These are phyloP conservation scores for Calvatia gigantea DNA, from an alignment of 768 basidiomycete genomes.

Conservation along the genomic window DNA sequence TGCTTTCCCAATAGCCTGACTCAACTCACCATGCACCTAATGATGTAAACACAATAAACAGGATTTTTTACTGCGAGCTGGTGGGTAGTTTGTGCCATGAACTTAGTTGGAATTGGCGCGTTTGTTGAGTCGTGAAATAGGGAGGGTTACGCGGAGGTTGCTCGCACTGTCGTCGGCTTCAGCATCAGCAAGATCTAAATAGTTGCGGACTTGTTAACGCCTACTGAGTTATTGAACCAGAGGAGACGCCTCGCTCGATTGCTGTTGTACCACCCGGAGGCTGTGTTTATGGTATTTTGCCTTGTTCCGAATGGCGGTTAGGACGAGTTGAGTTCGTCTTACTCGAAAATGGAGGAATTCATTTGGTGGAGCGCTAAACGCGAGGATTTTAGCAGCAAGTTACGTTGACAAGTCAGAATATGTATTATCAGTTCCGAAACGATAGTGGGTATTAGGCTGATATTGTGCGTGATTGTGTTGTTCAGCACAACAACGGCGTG, in stretches of 20 bases:
- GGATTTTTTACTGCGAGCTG: constrained; percentile 17
- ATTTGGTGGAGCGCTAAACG: neutral
- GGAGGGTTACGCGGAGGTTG: constrained; percentile 17
- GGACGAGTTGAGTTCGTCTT: constrained; percentile 16
- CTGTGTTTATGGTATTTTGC: constrained; percentile 2
- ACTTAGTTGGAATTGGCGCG: constrained; percentile 5
- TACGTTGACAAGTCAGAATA: too few relatives aligned
- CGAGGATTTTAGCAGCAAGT: neutral
- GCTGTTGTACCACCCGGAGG: constrained; percentile 10
- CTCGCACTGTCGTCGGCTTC: neutral
- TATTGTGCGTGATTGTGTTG: neutral
- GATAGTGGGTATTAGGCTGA: neutral
- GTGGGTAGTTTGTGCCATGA: constrained; percentile 19
- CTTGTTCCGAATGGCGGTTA: constrained; percentile 21
- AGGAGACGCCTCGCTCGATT: constrained; percentile 6
- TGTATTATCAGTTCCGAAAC: neutral
- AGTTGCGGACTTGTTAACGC: constrained; percentile 25
- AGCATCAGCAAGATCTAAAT: constrained; percentile 25
- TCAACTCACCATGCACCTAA: neutral
- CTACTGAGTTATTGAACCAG: constrained; percentile 22
- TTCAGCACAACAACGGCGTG: neutral
- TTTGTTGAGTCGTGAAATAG: constrained; percentile 15
- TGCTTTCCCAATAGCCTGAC: constrained; percentile 8
- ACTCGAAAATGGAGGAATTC: neutral
- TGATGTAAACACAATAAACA: neutral